Base-by-base conservation (phyloP, 805 yeast genomes). In the Wickerhamiella nectarea region DNA sequence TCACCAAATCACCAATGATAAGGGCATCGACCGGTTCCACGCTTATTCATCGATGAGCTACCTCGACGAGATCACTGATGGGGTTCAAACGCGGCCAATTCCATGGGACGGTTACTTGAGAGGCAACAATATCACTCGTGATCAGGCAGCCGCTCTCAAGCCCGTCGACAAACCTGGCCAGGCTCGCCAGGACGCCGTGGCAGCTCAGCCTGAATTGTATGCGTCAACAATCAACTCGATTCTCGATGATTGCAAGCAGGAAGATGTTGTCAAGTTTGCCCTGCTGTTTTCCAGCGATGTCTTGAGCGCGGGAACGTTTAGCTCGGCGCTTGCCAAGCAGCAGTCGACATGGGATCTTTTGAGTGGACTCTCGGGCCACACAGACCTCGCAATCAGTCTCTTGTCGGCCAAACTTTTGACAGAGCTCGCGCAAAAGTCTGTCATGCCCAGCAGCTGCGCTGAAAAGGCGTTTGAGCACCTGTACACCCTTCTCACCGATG, bases 101-200 rank as follows among this genome's bases (percentile, higher is more conserved):
- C 93, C 94, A 25, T 87, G 96, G 96, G 93, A 83, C 56, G 93
- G 93, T 8, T 76, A 81, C 53, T 78, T 82, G 9, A 71, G 94
- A 44, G 78, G 87, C 15, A 76, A 74, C 38, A 72, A 77, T 36
- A 67, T 87, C 31, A 64, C 78, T 36, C 71, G 70, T 41, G 75
- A 74, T 48, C 91, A 84, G 58, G 89, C 87, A 9, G 70, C 70
- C 41, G 63, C 70, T 37, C 66, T 76, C 52, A 74, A 74, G 56
- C 62, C 67, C 17, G 65, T 75, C 49, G 77, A 72, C 53, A 70
- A 70, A 49, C 70, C 69, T 52, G 48, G 56, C 28, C 47, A 48
- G 10, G 49, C 57, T 40, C 53, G 64, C 7, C 43, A 50, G 50
- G 52, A 64, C 46, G 51, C 53, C 50, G 53, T 62, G 14, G 41